A percentile compares a stretch with the other conserved stretches of the same genome.
Evolutionary conservation across 2,329 filamentous ascomycete species (phyloP).

Genomic region (Colletotrichum melonis): DNA sequence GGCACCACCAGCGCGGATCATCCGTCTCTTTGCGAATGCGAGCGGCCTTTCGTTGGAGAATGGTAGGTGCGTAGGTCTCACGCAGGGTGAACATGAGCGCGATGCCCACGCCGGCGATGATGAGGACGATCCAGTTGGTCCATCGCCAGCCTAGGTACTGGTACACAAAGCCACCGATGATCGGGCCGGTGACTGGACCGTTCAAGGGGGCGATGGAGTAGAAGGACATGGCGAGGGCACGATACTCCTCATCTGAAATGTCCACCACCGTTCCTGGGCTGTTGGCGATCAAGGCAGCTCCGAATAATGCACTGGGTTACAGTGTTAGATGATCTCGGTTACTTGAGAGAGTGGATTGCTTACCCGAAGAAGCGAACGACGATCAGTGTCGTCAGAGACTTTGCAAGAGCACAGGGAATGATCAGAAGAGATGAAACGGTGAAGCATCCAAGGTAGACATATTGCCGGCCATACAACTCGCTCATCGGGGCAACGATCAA

Average conservation of each 20-base stretch:
- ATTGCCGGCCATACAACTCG: constrained; percentile 75
- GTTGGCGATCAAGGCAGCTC: constrained; percentile 85
- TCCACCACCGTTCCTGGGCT: constrained; percentile 86
- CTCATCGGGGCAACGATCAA: constrained; percentile 80
- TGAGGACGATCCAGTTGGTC: constrained; percentile 85
- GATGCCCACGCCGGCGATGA: constrained; percentile 73
- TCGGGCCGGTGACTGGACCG: constrained; percentile 68
- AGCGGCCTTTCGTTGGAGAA: constrained; percentile 75
- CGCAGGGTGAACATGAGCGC: constrained; percentile 68
- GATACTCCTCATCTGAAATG: constrained; percentile 82
- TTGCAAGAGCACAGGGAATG: constrained; percentile 77
- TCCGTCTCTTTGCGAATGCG: constrained; percentile 74
- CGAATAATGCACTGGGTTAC: constrained; percentile 61
- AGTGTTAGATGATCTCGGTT: constrained; percentile 36
- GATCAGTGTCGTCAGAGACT: constrained; percentile 75
- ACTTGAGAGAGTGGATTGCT: constrained; percentile 37
- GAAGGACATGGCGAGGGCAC: constrained; percentile 84
- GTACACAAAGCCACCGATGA: constrained; percentile 85
- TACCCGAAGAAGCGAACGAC: constrained; percentile 79
- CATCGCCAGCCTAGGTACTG: constrained; percentile 88
- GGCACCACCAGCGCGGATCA: constrained; percentile 80
- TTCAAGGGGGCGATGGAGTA: constrained; percentile 90
- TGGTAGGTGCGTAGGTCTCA: constrained; percentile 81
- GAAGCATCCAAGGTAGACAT: constrained; percentile 77
- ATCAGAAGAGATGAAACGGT: constrained; percentile 74